A percentile compares a stretch with the other conserved stretches of the same genome.
These are phyloP conservation scores for Bipolaris gigantea DNA, from an alignment of 2,329 filamentous ascomycete species.

Conservation along the genomic window DNA sequence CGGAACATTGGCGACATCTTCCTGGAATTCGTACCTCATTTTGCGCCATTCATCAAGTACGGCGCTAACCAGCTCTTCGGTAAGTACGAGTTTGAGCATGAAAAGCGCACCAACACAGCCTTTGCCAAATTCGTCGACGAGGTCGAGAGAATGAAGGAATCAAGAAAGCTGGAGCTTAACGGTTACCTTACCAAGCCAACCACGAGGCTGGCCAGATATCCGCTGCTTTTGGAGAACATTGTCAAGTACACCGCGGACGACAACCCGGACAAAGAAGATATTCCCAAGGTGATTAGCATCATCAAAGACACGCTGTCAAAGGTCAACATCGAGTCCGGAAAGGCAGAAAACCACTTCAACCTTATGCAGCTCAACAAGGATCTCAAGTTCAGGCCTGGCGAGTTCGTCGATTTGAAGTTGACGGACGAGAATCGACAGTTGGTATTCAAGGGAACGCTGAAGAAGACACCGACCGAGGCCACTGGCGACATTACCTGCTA, in stretches of 20 bases:
- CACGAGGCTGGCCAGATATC: slow-evolving; percentile 90
- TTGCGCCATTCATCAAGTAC: slow-evolving; percentile 95
- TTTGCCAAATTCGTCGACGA: slow-evolving; percentile 95
- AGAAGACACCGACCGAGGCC: slow-evolving; percentile 86
- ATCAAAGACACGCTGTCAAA: slow-evolving; percentile 85
- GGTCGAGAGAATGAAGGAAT: slow-evolving; percentile 93
- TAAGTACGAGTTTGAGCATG: slow-evolving; percentile 97
- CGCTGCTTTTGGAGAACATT: slow-evolving; percentile 86
- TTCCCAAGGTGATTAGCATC: slow-evolving; percentile 82
- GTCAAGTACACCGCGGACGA: slow-evolving; percentile 88
- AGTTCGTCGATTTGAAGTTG: slow-evolving; percentile 89
- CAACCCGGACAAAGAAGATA: slow-evolving; percentile 86
- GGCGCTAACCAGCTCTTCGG: slow-evolving; percentile 94
- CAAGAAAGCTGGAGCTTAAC: slow-evolving; percentile 92
- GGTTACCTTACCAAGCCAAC: slow-evolving; percentile 98
- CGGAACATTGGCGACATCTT: slow-evolving; percentile 92
- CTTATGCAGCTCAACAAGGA: slow-evolving; percentile 88
- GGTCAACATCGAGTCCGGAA: slow-evolving; percentile 94
- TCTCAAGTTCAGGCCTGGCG: slow-evolving; percentile 85
- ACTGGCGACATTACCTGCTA: slow-evolving; percentile 86
- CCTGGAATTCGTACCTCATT: slow-evolving; percentile 85
- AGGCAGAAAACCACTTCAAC: slow-evolving; percentile 97
- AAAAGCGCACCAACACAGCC: slow-evolving; percentile 79
- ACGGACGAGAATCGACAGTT: slow-evolving; percentile 92
- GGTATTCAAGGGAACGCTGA: slow-evolving; percentile 90